Evolutionary conservation across 352 stramenopile species (phyloP), one percentile per base, ranked within the genome.

Genomic region (Ophiocytium majus): DNA sequence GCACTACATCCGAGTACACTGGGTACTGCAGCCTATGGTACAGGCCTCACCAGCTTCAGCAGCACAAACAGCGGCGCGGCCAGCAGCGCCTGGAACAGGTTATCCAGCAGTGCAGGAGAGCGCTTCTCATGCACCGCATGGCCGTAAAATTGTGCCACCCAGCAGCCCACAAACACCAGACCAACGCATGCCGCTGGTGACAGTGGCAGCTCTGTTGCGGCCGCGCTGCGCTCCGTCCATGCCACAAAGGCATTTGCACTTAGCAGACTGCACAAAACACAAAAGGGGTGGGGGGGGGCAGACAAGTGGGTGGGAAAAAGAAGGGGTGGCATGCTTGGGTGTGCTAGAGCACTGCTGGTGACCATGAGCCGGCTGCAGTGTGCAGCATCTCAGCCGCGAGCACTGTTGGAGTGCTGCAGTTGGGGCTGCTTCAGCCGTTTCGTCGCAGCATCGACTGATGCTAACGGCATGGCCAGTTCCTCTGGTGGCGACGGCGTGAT

Each of bases 61-160:
- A 95, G 83, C 85, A 96, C 93, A 79, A 96, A 96, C 85, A 96
- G 92, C 0, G 93, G 93, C 1, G 93, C 93, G 1, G 92, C 94
- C 31, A 89, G 35, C 36, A 90, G 84, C 1, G 87, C 83, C 83
- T 89, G 83, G 28, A 32, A 81, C 31, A 57, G 43, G 43, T 57
- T 57, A 14, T 57, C 43, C 43, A 57, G 5, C 5, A 57, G 43
- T 57, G 43, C 43, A 5, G 43, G 43, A 14, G 5, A 14, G 5
- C 43, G 43, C 43, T 57, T 57, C 14, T 57, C 43, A 57, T 57
- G 43, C 14, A 14, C 43, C 5, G 43, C 43, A 14, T 57, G 43
- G 5, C 43, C 43, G 43, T 57, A 57, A 14, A 57, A 57, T 14
- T 57, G 43, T 14, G 43, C 43, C 14, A 57, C 5, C 43, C 43